phyloP scores from a whole-genome alignment of 2,329 filamentous ascomycete species.

The Fusarium kyushuense region DNA sequence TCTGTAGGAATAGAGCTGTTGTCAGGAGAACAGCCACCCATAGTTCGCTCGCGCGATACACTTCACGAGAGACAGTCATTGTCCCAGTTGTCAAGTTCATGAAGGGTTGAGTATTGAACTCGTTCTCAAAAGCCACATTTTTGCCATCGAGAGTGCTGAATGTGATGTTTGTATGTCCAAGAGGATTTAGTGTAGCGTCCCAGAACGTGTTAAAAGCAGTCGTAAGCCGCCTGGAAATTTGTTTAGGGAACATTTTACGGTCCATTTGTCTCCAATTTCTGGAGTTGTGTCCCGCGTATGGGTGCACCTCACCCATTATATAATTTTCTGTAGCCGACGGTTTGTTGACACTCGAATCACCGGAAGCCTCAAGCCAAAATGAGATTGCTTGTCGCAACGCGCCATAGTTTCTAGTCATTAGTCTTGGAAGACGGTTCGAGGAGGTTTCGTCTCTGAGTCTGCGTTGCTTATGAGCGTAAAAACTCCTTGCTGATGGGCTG shows the following conservation, averaged over 20 bases:
- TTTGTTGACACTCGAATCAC: background rate
- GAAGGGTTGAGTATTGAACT: background rate
- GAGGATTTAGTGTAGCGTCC: background rate
- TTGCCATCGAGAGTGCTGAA: accelerated
- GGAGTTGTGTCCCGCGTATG: accelerated
- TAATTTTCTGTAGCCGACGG: background rate
- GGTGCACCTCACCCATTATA: background rate
- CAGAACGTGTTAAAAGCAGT: background rate
- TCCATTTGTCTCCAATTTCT: background rate
- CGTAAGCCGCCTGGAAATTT: background rate
- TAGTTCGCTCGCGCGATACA: background rate
- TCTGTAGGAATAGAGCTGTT: background rate
- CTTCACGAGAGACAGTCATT: background rate
- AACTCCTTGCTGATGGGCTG: background rate
- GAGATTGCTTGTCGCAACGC: background rate
- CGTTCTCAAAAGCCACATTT: background rate
- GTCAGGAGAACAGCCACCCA: background rate
- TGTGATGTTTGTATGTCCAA: background rate
- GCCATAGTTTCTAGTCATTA: background rate
- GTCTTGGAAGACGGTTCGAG: accelerated
- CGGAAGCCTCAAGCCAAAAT: background rate
- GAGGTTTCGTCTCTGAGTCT: accelerated
- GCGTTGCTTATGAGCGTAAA: background rate
- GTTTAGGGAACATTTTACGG: background rate
- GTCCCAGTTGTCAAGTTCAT: background rate